phyloP scores from a whole-genome alignment of 495 filamentous ascomycete genomes.

The Penicillium arizonense region DNA sequence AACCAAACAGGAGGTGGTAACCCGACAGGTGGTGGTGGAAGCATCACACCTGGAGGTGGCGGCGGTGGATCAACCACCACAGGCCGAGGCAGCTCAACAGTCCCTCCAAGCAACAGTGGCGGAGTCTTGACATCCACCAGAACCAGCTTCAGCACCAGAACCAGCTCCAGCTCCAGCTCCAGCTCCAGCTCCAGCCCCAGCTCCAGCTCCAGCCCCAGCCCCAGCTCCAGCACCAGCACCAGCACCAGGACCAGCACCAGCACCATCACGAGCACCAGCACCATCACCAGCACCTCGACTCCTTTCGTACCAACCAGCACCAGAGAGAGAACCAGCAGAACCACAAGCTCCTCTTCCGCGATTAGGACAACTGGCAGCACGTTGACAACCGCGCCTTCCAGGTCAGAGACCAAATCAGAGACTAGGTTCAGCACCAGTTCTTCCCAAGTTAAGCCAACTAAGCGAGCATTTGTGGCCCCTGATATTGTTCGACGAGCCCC shows the following conservation, averaged over 20 bases:
- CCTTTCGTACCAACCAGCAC: slow-evolving; percentile 10
- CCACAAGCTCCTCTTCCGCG: not conserved
- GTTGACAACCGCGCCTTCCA: not conserved
- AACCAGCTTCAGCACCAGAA: too few relatives aligned
- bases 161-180: not conserved
- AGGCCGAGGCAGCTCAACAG: not conserved
- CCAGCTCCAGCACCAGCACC: not conserved
- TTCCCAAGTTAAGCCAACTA: not conserved
- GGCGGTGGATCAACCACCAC: not conserved
- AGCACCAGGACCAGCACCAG: not conserved
- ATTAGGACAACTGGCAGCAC: slow-evolving; percentile 5
- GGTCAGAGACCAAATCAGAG: too few relatives aligned
- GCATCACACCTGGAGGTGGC: not conserved
- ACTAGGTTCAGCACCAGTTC: not conserved
- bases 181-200: not conserved
- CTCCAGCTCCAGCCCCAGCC: not conserved
- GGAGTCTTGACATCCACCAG: not conserved
- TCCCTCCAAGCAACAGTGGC: not conserved
- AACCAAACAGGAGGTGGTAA: not conserved
- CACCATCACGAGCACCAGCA: not conserved
- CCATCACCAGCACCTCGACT: slow-evolving; percentile 8
- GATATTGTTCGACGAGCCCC: slow-evolving; percentile 14
- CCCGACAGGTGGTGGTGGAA: not conserved
- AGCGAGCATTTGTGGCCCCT: slow-evolving; percentile 4
- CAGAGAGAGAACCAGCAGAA: not conserved